A percentile compares a stretch with the other conserved stretches of the same genome.
Evolutionary conservation across 345 rosid species (phyloP).

Genomic region (Populus nigra): DNA sequence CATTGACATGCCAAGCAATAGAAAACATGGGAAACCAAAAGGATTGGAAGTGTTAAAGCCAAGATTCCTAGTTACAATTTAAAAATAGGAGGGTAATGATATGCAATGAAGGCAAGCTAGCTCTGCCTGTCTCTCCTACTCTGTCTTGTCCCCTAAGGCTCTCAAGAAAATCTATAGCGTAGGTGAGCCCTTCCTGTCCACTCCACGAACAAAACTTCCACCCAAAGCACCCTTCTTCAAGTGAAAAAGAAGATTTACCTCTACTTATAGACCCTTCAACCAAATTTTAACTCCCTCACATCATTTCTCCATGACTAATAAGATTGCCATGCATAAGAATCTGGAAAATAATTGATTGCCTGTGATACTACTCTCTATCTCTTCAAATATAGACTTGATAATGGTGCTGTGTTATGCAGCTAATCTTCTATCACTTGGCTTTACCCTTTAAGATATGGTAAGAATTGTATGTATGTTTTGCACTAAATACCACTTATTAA

Average conservation of each 20-base stretch:
- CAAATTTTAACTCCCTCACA: background rate
- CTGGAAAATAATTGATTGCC: background rate
- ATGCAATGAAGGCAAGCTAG: constrained; percentile 16
- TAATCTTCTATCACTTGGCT: background rate
- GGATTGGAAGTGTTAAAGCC: constrained; percentile 9
- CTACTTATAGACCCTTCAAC: constrained; percentile 29
- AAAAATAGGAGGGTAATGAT: constrained; percentile 18
- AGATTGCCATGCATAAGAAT: background rate
- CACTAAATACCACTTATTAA: background rate
- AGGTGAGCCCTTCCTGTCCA: constrained; percentile 49
- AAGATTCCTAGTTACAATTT: constrained; percentile 19
- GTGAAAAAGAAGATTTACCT: constrained; percentile 31
- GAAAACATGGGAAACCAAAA: background rate
- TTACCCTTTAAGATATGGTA: background rate
- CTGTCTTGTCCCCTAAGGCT: constrained; percentile 45
- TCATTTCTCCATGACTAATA: constrained; percentile 3
- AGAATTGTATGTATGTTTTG: background rate
- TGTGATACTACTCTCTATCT: background rate
- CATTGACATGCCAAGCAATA: background rate
- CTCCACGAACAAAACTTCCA: constrained; percentile 37
- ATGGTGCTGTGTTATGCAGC: background rate
- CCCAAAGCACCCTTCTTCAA: constrained; percentile 33
- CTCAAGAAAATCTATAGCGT: constrained; percentile 15
- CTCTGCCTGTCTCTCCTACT: constrained; percentile 29
- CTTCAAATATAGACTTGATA: constrained; percentile 4